These are phyloP conservation scores for Acarospora socialis DNA, from an alignment of 2,329 filamentous ascomycete species.

Conservation along the genomic window DNA sequence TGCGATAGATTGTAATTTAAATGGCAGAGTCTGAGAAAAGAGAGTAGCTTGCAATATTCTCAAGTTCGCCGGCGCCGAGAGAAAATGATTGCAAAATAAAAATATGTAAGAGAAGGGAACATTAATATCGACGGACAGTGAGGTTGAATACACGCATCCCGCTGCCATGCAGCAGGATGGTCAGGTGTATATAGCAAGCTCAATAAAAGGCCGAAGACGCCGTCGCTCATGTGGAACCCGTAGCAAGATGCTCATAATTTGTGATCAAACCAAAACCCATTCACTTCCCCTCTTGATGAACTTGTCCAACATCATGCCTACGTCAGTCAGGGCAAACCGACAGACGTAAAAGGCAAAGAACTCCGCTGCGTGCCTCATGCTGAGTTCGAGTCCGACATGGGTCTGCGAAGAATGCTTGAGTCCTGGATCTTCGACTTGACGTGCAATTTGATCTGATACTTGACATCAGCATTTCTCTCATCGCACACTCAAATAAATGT, in stretches of 20 bases:
- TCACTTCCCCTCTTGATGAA: constrained; percentile 93
- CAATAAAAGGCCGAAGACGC: no score
- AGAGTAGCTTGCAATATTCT: no score
- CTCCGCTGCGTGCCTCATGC: constrained; percentile 83
- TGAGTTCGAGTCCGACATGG: constrained; percentile 87
- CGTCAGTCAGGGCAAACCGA: constrained; percentile 79
- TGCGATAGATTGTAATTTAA: no score
- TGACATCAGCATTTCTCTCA: constrained; percentile 14
- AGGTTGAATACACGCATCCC: no score
- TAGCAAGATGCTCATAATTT: not conserved
- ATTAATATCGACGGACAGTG: no score
- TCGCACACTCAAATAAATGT: constrained; percentile 10
- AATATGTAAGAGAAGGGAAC: no score
- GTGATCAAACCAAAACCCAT: constrained; percentile 55
- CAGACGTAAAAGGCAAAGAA: constrained; percentile 97
- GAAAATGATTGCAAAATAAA: no score
- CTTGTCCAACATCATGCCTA: constrained; percentile 79
- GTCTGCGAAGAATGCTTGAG: constrained; percentile 84
- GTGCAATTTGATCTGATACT: constrained; percentile 71
- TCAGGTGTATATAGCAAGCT: no score
- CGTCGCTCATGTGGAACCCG: constrained; percentile 1
- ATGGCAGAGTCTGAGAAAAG: no score
- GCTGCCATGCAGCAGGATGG: no score
- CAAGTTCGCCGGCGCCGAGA: no score
- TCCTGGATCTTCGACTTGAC: constrained; percentile 90